Percentiles rank a stretch among this genome's conserved stretches.
These are phyloP conservation scores for Trichomonas vaginalis DNA, from an alignment of 208 protist species.

Conservation along the genomic window DNA sequence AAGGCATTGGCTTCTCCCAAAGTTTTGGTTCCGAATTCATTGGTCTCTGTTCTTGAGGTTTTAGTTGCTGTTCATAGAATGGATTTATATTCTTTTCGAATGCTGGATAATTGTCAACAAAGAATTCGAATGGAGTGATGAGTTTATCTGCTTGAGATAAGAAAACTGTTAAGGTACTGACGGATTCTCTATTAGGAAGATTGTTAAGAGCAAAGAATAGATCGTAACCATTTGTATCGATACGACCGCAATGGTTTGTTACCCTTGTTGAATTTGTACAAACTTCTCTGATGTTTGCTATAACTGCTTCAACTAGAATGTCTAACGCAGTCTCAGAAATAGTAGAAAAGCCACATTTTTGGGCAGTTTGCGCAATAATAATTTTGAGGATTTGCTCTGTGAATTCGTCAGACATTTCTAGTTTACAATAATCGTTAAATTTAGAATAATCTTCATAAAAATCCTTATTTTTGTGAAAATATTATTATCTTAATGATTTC, in stretches of 20 bases:
- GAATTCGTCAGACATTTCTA: slow-evolving; percentile 6
- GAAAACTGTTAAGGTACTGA: background rate
- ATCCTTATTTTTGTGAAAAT: too few species aligned
- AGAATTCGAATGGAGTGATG: background rate
- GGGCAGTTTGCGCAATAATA: background rate
- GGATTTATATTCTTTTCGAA: background rate
- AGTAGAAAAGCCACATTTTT: background rate
- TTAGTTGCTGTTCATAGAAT: background rate
- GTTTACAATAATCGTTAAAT: background rate
- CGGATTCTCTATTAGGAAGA: background rate
- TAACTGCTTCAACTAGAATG: background rate
- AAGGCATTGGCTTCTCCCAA: background rate
- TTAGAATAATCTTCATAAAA: too few species aligned
- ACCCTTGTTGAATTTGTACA: background rate
- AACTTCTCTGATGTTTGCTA: background rate
- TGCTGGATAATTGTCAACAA: background rate
- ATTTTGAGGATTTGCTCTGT: background rate
- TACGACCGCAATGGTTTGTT: background rate
- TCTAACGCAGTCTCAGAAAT: background rate
- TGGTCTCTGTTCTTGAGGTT: too few species aligned
- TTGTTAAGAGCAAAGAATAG: background rate
- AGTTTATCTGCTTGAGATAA: background rate
- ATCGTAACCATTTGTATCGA: background rate
- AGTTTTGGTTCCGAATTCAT: background rate
- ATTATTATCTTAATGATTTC: too few species aligned